A percentile compares a stretch with the other conserved stretches of the same genome.
These are phyloP conservation scores for Penicillium robsamsonii DNA, from an alignment of 495 filamentous ascomycete species.

Conservation along the genomic window DNA sequence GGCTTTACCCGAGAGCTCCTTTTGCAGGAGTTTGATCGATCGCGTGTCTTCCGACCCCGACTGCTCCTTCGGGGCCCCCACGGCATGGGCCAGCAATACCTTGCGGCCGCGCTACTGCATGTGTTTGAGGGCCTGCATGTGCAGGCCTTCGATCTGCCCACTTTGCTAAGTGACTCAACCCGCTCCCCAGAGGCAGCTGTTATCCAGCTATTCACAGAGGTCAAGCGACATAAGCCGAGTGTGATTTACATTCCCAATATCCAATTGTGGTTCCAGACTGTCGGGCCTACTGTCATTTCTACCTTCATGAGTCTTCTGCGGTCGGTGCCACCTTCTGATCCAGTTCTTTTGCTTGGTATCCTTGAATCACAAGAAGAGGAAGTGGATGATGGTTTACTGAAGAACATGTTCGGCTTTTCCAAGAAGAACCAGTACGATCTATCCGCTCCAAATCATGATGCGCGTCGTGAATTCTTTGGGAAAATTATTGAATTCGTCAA, in stretches of 20 bases:
- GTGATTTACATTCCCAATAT: constrained; percentile 92
- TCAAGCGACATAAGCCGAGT: constrained; percentile 89
- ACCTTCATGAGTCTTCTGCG: constrained; percentile 78
- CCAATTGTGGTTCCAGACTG: constrained; percentile 76
- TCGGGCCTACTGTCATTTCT: constrained; percentile 64
- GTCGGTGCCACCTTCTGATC: constrained; percentile 79
- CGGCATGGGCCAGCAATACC: constrained; percentile 94
- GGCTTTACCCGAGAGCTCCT: constrained; percentile 83
- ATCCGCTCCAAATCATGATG: constrained; percentile 57
- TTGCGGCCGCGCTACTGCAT: constrained; percentile 81
- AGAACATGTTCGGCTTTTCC: constrained; percentile 81
- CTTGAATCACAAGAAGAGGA: constrained; percentile 61
- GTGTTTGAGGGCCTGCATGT: constrained; percentile 92
- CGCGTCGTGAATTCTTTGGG: constrained; percentile 73
- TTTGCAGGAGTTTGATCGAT: constrained; percentile 85
- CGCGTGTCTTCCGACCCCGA: constrained; percentile 84
- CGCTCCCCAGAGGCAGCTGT: constrained; percentile 82
- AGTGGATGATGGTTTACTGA: constrained; percentile 59
- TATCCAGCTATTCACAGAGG: constrained; percentile 85
- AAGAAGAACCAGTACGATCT: constrained; percentile 71
- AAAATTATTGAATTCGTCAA: constrained; percentile 69
- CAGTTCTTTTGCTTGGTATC: constrained; percentile 80
- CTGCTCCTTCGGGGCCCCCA: constrained; percentile 71
- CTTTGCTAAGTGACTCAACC: constrained; percentile 67
- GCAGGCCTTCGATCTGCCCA: constrained; percentile 90